Evolutionary conservation across 2,329 filamentous ascomycete species (phyloP), one percentile per base, ranked within the genome.

Genomic region (Phialophora verrucosa): DNA sequence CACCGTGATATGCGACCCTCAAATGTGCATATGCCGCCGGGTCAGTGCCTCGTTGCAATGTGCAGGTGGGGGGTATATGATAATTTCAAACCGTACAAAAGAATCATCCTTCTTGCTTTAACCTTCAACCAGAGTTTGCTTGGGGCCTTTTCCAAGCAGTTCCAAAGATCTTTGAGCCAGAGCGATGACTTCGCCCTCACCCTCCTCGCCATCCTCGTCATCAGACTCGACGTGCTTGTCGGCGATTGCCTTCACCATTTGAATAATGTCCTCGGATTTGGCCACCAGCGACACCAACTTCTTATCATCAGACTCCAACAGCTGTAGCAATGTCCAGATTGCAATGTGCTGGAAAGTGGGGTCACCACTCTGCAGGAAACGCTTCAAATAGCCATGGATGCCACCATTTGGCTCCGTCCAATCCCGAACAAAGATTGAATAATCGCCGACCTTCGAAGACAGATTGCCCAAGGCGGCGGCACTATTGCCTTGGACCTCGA

Each of bases 331-430:
- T 1, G 95, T 99, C 95, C 95, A 99, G 70, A 98, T 97, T 59
- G 95, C 95, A 75, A 99, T 99, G 77, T 99, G 95, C 79, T 99
- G 95, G 84, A 99, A 99, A 0, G 95, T 99, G 0, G 95, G 89
- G 76, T 99, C 95, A 49, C 93, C 94, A 70, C 93, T 97, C 53
- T 91, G 91, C 20, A 99, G 85, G 83, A 99, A 99, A 62, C 94
- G 89, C 73, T 89, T 91, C 42, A 99, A 85, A 76, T 99, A 99
- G 62, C 95, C 95, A 76, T 97, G 93, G 68, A 99, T 97, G 54
- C 95, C 95, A 54, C 93, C 95, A 68, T 92, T 91, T 1, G 95
- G 95, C 74, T 96, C 90, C 20, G 86, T 89, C 95, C 95, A 99
- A 78, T 96, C 92, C 72, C 92, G 90, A 49, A 97, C 90, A 77